A percentile compares a stretch with the other conserved stretches of the same genome.
These are phyloP conservation scores for Thalassiosira sp. DNA, from an alignment of 352 stramenopile genomes.

Conservation along the genomic window DNA sequence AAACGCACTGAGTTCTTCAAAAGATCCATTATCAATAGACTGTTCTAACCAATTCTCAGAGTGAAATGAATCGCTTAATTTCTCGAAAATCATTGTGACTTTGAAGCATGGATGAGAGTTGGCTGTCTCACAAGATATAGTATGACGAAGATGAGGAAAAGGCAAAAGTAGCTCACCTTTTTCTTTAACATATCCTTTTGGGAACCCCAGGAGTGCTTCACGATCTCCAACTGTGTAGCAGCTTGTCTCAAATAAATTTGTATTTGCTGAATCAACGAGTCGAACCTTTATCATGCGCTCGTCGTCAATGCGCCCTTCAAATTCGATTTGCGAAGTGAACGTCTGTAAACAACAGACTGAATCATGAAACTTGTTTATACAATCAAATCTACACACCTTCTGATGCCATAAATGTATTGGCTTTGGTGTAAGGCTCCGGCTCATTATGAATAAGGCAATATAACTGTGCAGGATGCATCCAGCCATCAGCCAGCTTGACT, in stretches of 20 bases:
- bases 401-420: conserved; percentile 36
- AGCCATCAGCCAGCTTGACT: conserved; percentile 27
- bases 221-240: conserved; percentile 28
- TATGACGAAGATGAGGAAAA: neutral
- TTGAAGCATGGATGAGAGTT: neutral
- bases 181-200: conserved; percentile 35
- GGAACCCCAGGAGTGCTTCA: conserved; percentile 49
- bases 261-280: neutral
- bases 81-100: conserved; percentile 1
- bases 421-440: conserved; percentile 5
- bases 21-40: neutral
- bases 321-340: conserved; percentile 5
- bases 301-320: conserved; percentile 13
- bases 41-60: conserved; percentile 3
- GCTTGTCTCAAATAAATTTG: neutral
- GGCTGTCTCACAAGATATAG: too few relatives aligned
- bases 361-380: too few relatives aligned
- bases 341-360: too few relatives aligned
- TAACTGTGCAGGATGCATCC: conserved; percentile 19
- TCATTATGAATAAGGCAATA: conserved; percentile 15
- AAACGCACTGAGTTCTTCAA: neutral
- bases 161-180: conserved; percentile 6
- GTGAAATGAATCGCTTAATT: neutral
- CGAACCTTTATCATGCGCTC: conserved; percentile 30
- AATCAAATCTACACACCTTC: neutral